Percentiles rank a stretch among this genome's conserved stretches.
Evolutionary conservation across 371 early-diverging fungal genomes (phyloP).

Genomic region (Apophysomyces trapeziformis): DNA sequence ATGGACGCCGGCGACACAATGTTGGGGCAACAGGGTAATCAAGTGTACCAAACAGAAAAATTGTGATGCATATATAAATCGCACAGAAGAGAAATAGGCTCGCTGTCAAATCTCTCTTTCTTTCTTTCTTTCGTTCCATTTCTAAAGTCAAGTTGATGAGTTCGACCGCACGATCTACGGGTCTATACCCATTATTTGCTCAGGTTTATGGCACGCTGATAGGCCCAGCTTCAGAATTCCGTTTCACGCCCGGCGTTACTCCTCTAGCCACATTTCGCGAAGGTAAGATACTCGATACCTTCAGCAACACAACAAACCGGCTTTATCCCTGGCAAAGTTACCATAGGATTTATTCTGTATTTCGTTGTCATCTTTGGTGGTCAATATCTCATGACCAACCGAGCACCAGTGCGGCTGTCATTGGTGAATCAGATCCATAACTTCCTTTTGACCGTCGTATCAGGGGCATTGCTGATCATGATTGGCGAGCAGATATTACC

Average conservation of each 20-base stretch:
- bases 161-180: conserved; percentile 40
- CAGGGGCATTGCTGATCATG: conserved; percentile 64
- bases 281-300: conserved; percentile 22
- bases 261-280: conserved; percentile 70
- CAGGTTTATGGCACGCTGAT: conserved; percentile 49
- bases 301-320: too few relatives aligned
- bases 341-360: too few relatives aligned
- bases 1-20: too few relatives aligned
- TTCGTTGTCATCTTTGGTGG: conserved; percentile 72
- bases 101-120: too few relatives aligned
- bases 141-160: conserved; percentile 41
- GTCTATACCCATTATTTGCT: conserved; percentile 55
- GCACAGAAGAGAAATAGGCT: conserved; percentile 18
- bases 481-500: conserved; percentile 77
- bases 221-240: conserved; percentile 57
- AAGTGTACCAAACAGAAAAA: too few relatives aligned
- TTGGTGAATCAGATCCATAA: conserved; percentile 77
- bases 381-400: conserved; percentile 66
- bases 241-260: conserved; percentile 63
- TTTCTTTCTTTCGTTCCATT: too few relatives aligned
- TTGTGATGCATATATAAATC: too few relatives aligned
- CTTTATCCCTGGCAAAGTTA: too few relatives aligned
- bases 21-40: too few relatives aligned
- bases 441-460: conserved; percentile 68
- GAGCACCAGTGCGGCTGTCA: conserved; percentile 68